Conservation (phyloP, 2,329 filamentous ascomycete genomes). For the Rhexocercosporidium sp. region DNA sequence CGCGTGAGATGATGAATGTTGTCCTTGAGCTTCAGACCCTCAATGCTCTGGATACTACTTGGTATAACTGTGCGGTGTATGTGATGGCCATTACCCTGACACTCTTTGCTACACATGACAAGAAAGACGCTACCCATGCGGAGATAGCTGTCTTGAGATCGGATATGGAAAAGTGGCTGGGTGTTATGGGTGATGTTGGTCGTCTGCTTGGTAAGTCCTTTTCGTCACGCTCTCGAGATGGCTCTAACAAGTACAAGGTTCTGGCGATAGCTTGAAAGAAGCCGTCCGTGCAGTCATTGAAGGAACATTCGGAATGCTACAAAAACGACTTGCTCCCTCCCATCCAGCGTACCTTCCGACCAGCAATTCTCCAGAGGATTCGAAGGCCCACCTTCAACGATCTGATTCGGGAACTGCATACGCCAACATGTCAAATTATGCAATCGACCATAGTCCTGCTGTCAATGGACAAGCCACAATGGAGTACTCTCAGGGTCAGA, state of each 20-base stretch:
- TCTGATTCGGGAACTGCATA: slow-evolving; percentile 9
- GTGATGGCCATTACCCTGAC: slow-evolving; percentile 75
- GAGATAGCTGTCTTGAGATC: slow-evolving; percentile 65
- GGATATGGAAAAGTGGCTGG: slow-evolving; percentile 74
- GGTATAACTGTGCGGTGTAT: slow-evolving; percentile 76
- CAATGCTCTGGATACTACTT: slow-evolving; percentile 77
- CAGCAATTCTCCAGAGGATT: slow-evolving; percentile 8
- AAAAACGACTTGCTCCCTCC: slow-evolving; percentile 46
- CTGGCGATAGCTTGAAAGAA: slow-evolving; percentile 52
- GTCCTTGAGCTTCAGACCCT: slow-evolving; percentile 64
- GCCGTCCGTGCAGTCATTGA: slow-evolving; percentile 55
- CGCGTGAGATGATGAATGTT: slow-evolving; percentile 66
- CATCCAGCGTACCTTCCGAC: slow-evolving; percentile 40
- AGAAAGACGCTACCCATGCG: slow-evolving; percentile 61
- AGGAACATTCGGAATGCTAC: slow-evolving; percentile 51
- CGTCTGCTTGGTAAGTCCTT: slow-evolving; percentile 65
- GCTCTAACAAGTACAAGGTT: slow-evolving; percentile 43
- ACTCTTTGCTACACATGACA: slow-evolving; percentile 72
- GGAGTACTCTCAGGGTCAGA: slow-evolving; percentile 28
- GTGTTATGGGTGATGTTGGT: slow-evolving; percentile 70
- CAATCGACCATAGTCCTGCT: slow-evolving; percentile 20
- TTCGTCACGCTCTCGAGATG: not conserved
- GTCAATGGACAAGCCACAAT: slow-evolving; percentile 20
- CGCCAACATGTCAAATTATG: slow-evolving; percentile 20
- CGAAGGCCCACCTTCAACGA: slow-evolving; percentile 18